Base-by-base conservation (phyloP, 2,329 filamentous ascomycete species). In the Fusarium algeriense region DNA sequence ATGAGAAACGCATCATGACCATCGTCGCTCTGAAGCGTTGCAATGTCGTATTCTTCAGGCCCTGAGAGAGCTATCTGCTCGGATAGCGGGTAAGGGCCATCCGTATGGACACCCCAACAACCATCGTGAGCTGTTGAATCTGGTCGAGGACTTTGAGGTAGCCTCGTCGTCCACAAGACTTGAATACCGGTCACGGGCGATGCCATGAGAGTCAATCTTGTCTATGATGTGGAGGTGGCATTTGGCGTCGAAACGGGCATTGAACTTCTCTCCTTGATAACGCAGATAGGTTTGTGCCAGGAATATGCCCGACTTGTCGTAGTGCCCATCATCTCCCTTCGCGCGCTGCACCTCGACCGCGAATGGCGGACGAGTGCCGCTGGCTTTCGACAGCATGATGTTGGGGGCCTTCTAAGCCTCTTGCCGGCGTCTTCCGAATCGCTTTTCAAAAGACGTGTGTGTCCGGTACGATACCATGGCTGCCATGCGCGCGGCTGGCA, bases 401-500 rank as follows among this genome's bases (percentile, higher is more conserved):
- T 44, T 54, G 37, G 28, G 28, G 3, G 50, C n/a, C 2, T n/a
- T 8, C 8, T 23, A 44, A 44, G 52, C 20, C 37, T 54, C 52
- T 40, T 44, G 12, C 4, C n/a, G 30, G n/a, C 26, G 52, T 44
- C 52, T 54, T 23, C 37, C 52, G 2, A 54, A 44, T 19, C 52
- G 15, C 28, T 44, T 23, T 44, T 54, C 28, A 37, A 54, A 54
- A 34, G 50, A 54, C 15, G 37, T 19, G 50, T 54, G 50, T 17
- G 50, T 54, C 7, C 50, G 50, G 14, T 54, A 54, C 4, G 50
- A 54, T 44, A 54, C 20, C 50, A 54, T 44, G 14, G 50, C 50
- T 54, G 50, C 50, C 50, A 54, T 54, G 12, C 50, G 37, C n/a
- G 50, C 50, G 20, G 50, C 50, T 14, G 50, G 37, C n/a, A 54